A percentile compares a stretch with the other conserved stretches of the same genome.
These are phyloP conservation scores for Hirschfeldia incana DNA, from an alignment of 345 rosid genomes.

Conservation along the genomic window DNA sequence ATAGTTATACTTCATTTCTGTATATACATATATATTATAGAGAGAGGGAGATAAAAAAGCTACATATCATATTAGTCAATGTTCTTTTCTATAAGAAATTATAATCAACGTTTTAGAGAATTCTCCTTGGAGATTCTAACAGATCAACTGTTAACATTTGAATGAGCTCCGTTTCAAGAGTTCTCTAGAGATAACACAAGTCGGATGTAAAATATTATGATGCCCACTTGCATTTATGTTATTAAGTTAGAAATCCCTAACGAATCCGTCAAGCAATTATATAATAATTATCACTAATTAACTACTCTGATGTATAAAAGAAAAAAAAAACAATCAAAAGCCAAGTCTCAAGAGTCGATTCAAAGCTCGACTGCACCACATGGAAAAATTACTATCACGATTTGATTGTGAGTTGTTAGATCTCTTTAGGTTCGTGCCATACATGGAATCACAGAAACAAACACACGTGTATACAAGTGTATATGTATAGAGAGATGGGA, in stretches of 20 bases:
- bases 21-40: not conserved
- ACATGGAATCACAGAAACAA: not conserved
- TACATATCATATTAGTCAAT: conserved; percentile 8
- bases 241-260: too few relatives aligned
- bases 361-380: not conserved
- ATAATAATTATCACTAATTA: conserved; percentile 22
- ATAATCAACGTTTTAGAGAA: not conserved
- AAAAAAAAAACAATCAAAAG: conserved; percentile 15
- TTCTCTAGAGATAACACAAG: conserved; percentile 28
- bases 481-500: not conserved
- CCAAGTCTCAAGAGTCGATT: conserved; percentile 22
- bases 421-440: conserved; percentile 8
- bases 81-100: not conserved
- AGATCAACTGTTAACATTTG: not conserved
- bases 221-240: conserved; percentile 38
- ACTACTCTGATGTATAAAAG: conserved; percentile 9
- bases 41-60: not conserved
- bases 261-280: conserved; percentile 29
- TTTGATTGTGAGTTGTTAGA: conserved; percentile 23
- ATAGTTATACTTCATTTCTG: not conserved
- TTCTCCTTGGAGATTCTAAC: not conserved
- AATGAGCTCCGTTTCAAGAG: conserved; percentile 12
- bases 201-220: conserved; percentile 34
- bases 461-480: not conserved
- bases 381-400: not conserved